These are phyloP conservation scores for Paraphaeosphaeria sporulosa DNA, from an alignment of 2,329 filamentous ascomycete species.

Conservation along the genomic window DNA sequence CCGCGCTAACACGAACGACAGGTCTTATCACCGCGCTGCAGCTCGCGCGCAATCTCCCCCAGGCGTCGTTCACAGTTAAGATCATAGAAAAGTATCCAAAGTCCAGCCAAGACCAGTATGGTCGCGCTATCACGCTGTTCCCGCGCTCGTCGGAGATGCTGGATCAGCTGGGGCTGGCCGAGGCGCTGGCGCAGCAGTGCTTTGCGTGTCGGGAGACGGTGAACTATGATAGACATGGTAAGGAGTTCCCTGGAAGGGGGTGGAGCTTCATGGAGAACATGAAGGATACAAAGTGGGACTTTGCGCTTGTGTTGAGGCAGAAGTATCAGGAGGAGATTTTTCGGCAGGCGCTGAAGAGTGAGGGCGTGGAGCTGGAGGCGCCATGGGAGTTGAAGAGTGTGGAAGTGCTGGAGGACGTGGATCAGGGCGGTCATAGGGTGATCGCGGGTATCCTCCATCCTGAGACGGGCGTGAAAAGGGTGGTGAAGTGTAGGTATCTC, in stretches of 20 bases:
- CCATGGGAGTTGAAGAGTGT: conserved; percentile 51
- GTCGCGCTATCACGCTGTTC: conserved; percentile 63
- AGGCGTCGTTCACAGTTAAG: conserved; percentile 50
- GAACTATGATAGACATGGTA: conserved; percentile 57
- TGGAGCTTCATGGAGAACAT: conserved; percentile 64
- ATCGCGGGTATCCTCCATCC: conserved; percentile 40
- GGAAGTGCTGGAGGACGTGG: conserved; percentile 45
- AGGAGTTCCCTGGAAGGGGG: conserved; percentile 55
- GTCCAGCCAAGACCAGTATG: conserved; percentile 60
- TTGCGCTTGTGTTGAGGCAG: conserved; percentile 62
- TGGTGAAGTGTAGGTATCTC: conserved; percentile 56
- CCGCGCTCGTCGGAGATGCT: conserved; percentile 61
- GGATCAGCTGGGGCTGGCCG: conserved; percentile 59
- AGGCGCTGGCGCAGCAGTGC: conserved; percentile 60
- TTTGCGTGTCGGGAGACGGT: conserved; percentile 61
- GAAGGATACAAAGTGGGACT: conserved; percentile 61
- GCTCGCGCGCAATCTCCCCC: conserved; percentile 53
- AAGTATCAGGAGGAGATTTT: conserved; percentile 65
- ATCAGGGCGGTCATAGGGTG: conserved; percentile 33
- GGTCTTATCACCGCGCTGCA: conserved; percentile 56
- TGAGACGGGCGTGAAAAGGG: conserved; percentile 33
- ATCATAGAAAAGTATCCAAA: conserved; percentile 61
- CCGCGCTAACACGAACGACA: conserved; percentile 13
- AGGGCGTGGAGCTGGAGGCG: conserved; percentile 48
- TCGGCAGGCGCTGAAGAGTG: conserved; percentile 48